Base-by-base conservation (phyloP, 208 protist genomes). In the Trypanosoma congolense region DNA sequence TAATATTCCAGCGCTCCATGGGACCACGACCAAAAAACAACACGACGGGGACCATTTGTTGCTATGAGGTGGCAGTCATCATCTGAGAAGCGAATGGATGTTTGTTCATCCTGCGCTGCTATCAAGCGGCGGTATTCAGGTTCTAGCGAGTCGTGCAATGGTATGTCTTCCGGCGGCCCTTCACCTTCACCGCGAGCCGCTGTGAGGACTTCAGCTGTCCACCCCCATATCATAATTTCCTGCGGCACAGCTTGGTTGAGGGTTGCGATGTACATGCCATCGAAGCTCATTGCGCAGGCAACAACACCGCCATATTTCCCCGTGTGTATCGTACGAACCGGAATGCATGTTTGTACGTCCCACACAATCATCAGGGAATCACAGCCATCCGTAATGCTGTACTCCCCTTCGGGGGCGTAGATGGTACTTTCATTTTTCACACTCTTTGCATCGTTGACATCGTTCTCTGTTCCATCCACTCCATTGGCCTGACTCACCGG, bases 351-450 rank as follows among this genome's bases (percentile, higher is more conserved):
- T 31, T 76, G 46, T 28, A 89, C 78, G 38, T 98, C 93, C 93
- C 95, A 98, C 2, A 98, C 76, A 58, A 98, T 96, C 72, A 98
- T 84, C 44, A 90, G 62, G 8, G 81, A 80, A 42, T 93, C 91
- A 31, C 81, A 79, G 21, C 94, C 92, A 49, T 74, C 33, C 9
- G 6, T 38, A 12, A 3, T 80, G 77, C 26, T 73, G 61, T 40
- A 81, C 54, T 36, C 87, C 75, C 40, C 67, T 74, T 41, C 51
- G 22, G 10, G 80, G 70, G 60, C 94, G 75, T 19, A 35, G 45
- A 25, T 18, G 9, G 46, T 24, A 51, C 8, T 10, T 31, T 51
- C 46, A 35, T 51, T 31, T 31, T 51, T 51, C 5, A 9, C 10
- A 51, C 21, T 6, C 8, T 51, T 24, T 33, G 22, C 25, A 8